Conservation (phyloP, 441 rosid species). For the Croton laevigatus region DNA sequence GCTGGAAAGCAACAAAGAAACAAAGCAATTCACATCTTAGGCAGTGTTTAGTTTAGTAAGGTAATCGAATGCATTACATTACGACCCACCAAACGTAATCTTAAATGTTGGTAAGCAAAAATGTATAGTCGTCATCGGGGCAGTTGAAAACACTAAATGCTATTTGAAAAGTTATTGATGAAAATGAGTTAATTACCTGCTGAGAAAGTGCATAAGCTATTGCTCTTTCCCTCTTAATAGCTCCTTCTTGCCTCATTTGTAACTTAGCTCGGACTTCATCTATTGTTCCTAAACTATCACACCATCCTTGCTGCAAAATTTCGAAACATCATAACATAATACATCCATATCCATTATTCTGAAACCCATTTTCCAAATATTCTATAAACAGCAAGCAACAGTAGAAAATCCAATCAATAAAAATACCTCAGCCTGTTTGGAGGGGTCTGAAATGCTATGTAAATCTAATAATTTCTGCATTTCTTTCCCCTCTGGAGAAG, state of each 20-base stretch:
- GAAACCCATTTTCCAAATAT: neutral
- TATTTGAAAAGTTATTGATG: no score
- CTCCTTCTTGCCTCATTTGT: constrained; percentile 72
- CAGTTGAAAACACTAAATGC: no score
- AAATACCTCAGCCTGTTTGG: constrained; percentile 73
- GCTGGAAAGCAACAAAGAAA: constrained; percentile 33
- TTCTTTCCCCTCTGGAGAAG: constrained; percentile 38
- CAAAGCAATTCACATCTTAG: no score
- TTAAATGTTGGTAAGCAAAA: no score
- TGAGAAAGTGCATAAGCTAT: constrained; percentile 60
- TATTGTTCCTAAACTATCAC: constrained; percentile 55
- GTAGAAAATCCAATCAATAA: neutral
- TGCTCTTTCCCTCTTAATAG: constrained; percentile 88
- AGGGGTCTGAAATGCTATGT: constrained; percentile 33
- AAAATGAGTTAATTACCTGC: constrained; percentile 48
- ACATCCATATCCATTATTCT: neutral
- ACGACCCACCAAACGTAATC: no score
- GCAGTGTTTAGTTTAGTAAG: no score
- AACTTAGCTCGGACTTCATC: constrained; percentile 64
- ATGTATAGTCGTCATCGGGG: no score
- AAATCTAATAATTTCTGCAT: constrained; percentile 22
- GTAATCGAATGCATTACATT: no score
- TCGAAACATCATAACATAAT: neutral
- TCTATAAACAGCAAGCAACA: neutral
- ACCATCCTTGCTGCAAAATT: constrained; percentile 65